Conservation (phyloP, 371 early-diverging fungal genomes). For the Zopfochytrium polystomum region DNA sequence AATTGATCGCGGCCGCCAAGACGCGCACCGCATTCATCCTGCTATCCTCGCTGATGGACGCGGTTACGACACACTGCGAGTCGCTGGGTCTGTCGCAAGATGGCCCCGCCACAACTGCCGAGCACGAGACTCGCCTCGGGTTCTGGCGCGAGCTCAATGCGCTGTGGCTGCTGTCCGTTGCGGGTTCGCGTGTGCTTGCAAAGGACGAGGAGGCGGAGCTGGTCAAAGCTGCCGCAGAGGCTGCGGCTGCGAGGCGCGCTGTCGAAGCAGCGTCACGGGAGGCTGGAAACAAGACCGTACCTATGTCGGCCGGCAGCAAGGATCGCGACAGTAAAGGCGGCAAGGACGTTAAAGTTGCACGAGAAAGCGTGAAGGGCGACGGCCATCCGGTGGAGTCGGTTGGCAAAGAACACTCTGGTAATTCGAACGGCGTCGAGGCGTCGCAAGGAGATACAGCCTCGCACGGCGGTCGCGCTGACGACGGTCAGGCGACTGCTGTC, state of each 20-base stretch:
- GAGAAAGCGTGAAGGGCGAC: no score
- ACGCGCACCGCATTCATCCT: not conserved
- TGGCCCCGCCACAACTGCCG: not conserved
- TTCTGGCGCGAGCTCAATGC: constrained; percentile 4
- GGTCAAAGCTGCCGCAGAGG: not conserved
- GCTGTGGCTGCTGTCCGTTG: not conserved
- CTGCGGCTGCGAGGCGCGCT: not conserved
- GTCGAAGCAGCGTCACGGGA: not conserved
- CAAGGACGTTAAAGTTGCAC: no score
- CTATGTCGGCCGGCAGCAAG: no score
- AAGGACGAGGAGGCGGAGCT: not conserved
- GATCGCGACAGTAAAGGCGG: no score
- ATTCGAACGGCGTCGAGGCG: no score
- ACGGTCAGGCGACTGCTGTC: no score
- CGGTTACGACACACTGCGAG: not conserved
- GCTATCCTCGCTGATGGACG: not conserved
- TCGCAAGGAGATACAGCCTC: no score
- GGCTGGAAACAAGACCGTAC: no score
- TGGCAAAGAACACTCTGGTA: no score
- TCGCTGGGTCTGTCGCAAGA: constrained; percentile 4
- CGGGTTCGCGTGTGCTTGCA: not conserved
- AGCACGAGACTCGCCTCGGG: not conserved
- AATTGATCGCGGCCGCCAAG: no score
- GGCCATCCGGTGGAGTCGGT: no score
- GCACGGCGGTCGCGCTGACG: no score